phyloP scores from a whole-genome alignment of 257 asterid genomes.

The Plantago ovata region DNA sequence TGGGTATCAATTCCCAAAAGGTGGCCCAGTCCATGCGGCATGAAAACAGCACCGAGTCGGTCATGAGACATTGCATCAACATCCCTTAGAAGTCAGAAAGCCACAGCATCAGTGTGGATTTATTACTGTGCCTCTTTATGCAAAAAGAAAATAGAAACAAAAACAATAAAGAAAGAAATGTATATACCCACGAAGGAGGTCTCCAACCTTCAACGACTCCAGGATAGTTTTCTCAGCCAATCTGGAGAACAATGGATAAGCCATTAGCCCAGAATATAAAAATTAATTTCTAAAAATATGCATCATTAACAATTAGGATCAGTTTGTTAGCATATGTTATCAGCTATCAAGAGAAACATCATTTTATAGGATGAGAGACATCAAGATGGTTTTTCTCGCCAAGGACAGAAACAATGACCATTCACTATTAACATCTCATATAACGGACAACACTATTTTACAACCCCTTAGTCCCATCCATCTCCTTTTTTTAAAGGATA shows the following conservation, averaged over 20 bases:
- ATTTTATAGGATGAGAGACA: not conserved
- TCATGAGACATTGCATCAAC: slow-evolving; percentile 71
- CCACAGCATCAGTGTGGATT: slow-evolving; percentile 12
- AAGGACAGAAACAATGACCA: slow-evolving; percentile 11
- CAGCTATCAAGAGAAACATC: not conserved
- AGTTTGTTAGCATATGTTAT: not conserved
- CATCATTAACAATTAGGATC: slow-evolving; percentile 9
- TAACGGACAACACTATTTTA: too few species aligned
- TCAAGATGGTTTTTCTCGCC: slow-evolving; percentile 14
- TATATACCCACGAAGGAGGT: slow-evolving; percentile 71
- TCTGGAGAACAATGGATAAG: slow-evolving; percentile 39
- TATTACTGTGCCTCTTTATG: slow-evolving; percentile 5
- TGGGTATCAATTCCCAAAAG: slow-evolving; percentile 95
- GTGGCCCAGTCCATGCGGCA: slow-evolving; percentile 99
- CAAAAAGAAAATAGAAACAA: not conserved
- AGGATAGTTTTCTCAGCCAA: slow-evolving; percentile 72
- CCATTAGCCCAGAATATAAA: slow-evolving; percentile 11
- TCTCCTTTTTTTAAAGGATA: too few species aligned
- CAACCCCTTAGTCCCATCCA: too few species aligned
- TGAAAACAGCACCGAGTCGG: slow-evolving; percentile 80
- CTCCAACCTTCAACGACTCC: slow-evolving; percentile 65
- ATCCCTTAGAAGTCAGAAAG: slow-evolving; percentile 47
- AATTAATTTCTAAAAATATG: slow-evolving; percentile 4
- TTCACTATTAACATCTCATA: slow-evolving; percentile 2
- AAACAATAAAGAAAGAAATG: slow-evolving; percentile 18